phyloP scores from a whole-genome alignment of 2,329 filamentous ascomycete genomes.

The Xylaria sp. region DNA sequence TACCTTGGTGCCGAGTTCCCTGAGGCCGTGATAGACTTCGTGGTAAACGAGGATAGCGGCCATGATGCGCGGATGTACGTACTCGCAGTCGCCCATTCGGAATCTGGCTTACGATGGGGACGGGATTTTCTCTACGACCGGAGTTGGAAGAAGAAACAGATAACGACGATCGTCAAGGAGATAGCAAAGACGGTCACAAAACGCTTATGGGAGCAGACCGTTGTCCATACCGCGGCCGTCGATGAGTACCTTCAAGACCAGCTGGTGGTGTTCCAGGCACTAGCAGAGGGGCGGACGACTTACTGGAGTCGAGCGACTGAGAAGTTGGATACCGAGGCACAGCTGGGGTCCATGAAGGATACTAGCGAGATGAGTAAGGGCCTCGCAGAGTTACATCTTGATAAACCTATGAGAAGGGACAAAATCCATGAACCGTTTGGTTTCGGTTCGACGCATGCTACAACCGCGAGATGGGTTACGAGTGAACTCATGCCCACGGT shows the following conservation, averaged over 20 bases:
- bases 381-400: constrained; percentile 30
- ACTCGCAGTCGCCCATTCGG: constrained; percentile 61
- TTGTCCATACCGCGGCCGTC: constrained; percentile 50
- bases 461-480: constrained; percentile 66
- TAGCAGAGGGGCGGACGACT: constrained; percentile 58
- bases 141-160: constrained; percentile 49
- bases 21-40: constrained; percentile 51
- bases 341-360: constrained; percentile 31
- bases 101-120: constrained; percentile 53
- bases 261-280: constrained; percentile 63
- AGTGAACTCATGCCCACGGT: constrained; percentile 55
- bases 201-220: constrained; percentile 53
- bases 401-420: constrained; percentile 46
- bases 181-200: constrained; percentile 53
- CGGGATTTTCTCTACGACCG: constrained; percentile 51
- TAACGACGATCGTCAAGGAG: constrained; percentile 43
- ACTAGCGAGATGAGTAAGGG: constrained; percentile 13
- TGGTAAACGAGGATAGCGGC: constrained; percentile 56
- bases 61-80: constrained; percentile 59
- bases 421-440: constrained; percentile 58
- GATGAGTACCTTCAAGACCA: constrained; percentile 67
- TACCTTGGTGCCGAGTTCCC: constrained; percentile 52
- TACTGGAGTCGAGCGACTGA: constrained; percentile 44
- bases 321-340: constrained; percentile 26
- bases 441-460: constrained; percentile 60